phyloP scores from a whole-genome alignment of 129 eudicot species.

The Flaveria trinervia region DNA sequence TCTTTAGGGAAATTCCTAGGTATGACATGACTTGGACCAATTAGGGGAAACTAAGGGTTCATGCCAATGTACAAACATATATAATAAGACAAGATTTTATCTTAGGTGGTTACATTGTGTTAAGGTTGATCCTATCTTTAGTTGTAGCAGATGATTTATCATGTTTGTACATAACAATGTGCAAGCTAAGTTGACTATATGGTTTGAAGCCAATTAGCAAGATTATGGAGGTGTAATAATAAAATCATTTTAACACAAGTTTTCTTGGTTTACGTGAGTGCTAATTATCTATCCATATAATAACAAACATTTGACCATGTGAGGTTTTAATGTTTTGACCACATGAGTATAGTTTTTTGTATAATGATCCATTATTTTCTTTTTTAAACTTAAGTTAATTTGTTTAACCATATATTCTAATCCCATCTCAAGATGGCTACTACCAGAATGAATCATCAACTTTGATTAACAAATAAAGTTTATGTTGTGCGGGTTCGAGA shows the following conservation, averaged over 20 bases:
- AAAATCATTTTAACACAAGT: background rate
- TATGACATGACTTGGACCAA: conserved; percentile 32
- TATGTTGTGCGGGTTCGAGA: too few species aligned
- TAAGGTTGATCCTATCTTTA: conserved; percentile 11
- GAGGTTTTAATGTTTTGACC: too few species aligned
- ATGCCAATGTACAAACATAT: background rate
- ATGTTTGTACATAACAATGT: conserved; percentile 3
- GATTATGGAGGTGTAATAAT: background rate
- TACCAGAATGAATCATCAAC: too few species aligned
- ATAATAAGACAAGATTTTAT: conserved; percentile 25
- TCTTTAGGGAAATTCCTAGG: conserved; percentile 17
- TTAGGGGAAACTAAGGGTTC: conserved; percentile 22
- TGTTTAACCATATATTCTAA: too few species aligned
- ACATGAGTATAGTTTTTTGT: too few species aligned
- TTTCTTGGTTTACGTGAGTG: background rate
- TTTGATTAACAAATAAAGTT: too few species aligned
- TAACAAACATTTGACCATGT: too few species aligned
- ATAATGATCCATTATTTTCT: too few species aligned
- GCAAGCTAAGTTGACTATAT: background rate
- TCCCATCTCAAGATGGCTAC: too few species aligned
- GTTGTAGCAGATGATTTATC: background rate
- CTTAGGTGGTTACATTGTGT: conserved; percentile 22
- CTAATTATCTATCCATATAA: too few species aligned
- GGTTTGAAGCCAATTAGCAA: background rate
- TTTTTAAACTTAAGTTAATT: too few species aligned